A percentile compares a stretch with the other conserved stretches of the same genome.
phyloP scores from a whole-genome alignment of 495 filamentous ascomycete species.

The Trichoderma orchidacearum region DNA sequence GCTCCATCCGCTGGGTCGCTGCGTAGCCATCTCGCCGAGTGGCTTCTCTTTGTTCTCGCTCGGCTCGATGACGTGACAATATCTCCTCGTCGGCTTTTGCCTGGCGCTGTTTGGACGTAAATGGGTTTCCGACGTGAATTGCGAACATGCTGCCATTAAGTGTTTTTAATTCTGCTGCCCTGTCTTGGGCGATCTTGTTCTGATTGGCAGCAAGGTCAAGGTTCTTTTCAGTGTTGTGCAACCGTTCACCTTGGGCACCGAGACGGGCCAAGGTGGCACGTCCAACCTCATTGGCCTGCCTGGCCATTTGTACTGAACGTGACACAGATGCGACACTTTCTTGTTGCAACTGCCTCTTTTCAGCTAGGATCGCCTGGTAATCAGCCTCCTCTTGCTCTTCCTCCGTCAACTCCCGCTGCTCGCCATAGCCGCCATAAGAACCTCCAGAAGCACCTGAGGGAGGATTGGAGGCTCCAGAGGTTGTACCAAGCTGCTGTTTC shows the following conservation, averaged over 20 bases:
- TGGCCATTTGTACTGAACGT: constrained; percentile 51
- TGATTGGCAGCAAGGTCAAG: constrained; percentile 56
- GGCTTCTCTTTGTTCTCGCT: constrained; percentile 54
- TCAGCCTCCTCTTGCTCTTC: constrained; percentile 15
- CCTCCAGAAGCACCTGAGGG: constrained; percentile 23
- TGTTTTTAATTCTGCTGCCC: constrained; percentile 60
- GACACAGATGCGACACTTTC: constrained; percentile 58
- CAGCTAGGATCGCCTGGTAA: constrained; percentile 47
- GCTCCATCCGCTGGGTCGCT: constrained; percentile 43
- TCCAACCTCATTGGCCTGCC: constrained; percentile 59
- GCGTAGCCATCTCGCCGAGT: constrained; percentile 52
- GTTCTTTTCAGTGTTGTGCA: constrained; percentile 66
- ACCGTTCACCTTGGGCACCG: constrained; percentile 58
- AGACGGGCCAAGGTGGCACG: constrained; percentile 54
- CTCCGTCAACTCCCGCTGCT: constrained; percentile 59
- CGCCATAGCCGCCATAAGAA: constrained; percentile 43
- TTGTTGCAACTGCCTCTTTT: constrained; percentile 65
- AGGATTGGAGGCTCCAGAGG: constrained; percentile 4
- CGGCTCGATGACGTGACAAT: constrained; percentile 45
- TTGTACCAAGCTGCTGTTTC: constrained; percentile 13
- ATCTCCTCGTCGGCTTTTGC: constrained; percentile 47
- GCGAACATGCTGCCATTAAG: constrained; percentile 73
- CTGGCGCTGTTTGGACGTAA: constrained; percentile 43
- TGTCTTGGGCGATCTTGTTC: constrained; percentile 59
- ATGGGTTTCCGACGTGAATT: constrained; percentile 60